Conservation (phyloP, 768 basidiomycete species). For the Lactarius trivialis region DNA sequence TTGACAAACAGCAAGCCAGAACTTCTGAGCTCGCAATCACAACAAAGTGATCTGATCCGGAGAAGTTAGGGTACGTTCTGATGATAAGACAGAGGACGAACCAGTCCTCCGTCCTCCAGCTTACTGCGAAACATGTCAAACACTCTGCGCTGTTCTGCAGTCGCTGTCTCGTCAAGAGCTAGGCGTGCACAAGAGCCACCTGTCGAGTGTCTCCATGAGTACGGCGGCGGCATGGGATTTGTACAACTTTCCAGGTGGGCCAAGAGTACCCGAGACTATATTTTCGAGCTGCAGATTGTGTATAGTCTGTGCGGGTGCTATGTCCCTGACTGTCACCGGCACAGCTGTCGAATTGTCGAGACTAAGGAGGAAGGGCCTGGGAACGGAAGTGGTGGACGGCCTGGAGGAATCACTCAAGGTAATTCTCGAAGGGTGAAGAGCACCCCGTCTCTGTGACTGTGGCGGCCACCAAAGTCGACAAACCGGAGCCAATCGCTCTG, state of each 20-base stretch:
- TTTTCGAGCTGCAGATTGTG: conserved; percentile 1
- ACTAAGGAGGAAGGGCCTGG: conserved; percentile 6
- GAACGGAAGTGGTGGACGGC: too few species aligned
- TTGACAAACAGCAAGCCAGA: conserved; percentile 20
- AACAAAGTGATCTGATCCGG: conserved; percentile 17
- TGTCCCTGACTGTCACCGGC: conserved; percentile 21
- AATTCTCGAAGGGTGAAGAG: too few species aligned
- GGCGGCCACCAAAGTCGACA: too few species aligned
- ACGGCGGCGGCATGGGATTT: conserved; percentile 15
- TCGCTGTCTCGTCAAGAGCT: conserved; percentile 15
- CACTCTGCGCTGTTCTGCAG: neutral
- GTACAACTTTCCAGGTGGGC: conserved; percentile 25
- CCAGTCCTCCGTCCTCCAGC: conserved; percentile 19
- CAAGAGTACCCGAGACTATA: conserved; percentile 13
- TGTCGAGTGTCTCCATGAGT: conserved; percentile 21
- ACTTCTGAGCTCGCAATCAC: conserved; percentile 18
- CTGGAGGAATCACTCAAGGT: too few species aligned
- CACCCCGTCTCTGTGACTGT: too few species aligned
- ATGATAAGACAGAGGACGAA: neutral
- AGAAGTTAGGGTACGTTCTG: neutral
- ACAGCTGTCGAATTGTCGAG: conserved; percentile 16
- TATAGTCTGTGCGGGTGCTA: conserved; percentile 4
- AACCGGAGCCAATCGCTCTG: too few species aligned
- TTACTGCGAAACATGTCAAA: conserved; percentile 17
- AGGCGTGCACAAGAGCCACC: conserved; percentile 23